Conservation (phyloP, 768 basidiomycete species). For the Boletus patriciae region DNA sequence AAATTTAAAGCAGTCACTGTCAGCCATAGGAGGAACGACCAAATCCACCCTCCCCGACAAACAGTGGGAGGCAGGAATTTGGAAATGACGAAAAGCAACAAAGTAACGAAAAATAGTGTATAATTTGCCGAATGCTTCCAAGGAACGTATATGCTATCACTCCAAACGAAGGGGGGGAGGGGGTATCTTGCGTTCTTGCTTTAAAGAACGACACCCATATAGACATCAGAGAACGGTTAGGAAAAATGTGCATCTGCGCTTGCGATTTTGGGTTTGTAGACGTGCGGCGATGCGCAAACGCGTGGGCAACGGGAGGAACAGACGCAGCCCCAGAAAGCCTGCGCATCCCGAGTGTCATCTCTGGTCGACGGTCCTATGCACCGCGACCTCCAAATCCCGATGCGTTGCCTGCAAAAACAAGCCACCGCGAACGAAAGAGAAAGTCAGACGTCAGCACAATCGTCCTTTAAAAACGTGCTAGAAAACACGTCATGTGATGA, state of each 20-base stretch:
- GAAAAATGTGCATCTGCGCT: background rate
- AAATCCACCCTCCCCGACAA: background rate
- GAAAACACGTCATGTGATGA: background rate
- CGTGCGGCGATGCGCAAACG: background rate
- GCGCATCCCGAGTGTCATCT: background rate
- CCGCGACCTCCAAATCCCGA: slow-evolving; percentile 11
- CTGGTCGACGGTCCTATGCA: slow-evolving; percentile 7
- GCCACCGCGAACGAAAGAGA: background rate
- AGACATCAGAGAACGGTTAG: background rate
- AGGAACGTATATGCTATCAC: background rate
- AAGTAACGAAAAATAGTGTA: background rate
- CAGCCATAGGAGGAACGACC: too few species aligned
- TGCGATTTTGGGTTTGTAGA: background rate
- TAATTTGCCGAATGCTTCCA: background rate
- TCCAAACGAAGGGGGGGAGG: background rate
- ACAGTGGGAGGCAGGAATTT: background rate
- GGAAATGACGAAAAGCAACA: background rate
- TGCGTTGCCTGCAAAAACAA: background rate
- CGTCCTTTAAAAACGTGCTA: background rate
- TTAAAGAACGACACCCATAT: background rate
- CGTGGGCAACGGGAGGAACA: background rate
- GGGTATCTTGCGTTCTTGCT: background rate
- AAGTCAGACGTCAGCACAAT: background rate
- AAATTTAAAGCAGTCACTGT: too few species aligned
- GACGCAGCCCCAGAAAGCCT: background rate